These are phyloP conservation scores for Trichophyton equinum DNA, from an alignment of 2,329 filamentous ascomycete genomes.

Conservation along the genomic window DNA sequence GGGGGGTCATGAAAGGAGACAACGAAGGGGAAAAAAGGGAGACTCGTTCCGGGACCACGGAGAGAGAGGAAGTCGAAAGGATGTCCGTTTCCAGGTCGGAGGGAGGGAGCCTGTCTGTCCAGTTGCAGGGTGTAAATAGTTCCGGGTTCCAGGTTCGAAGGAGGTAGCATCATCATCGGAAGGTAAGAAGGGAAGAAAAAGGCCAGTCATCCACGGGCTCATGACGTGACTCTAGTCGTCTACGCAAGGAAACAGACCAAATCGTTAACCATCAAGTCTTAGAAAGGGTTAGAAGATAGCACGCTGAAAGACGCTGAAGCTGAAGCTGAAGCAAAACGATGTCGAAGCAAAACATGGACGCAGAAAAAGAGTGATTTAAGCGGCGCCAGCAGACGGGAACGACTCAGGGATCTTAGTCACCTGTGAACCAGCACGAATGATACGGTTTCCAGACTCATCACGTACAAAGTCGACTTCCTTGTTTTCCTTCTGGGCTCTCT, in stretches of 20 bases:
- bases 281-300: background rate
- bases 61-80: no score
- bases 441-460: conserved; percentile 67
- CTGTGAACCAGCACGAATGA: conserved; percentile 75
- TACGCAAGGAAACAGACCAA: conserved; percentile 1
- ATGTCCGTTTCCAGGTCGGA: no score
- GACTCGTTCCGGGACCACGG: background rate
- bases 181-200: background rate
- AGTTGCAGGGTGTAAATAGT: no score
- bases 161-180: background rate
- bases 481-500: conserved; percentile 59
- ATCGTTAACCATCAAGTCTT: conserved; percentile 2
- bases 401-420: conserved; percentile 72
- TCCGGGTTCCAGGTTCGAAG: background rate
- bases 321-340: no score
- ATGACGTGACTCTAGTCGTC: background rate
- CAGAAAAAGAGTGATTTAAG: conserved; percentile 33
- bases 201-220: background rate
- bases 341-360: background rate
- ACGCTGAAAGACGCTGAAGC: background rate
- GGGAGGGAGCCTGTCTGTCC: no score
- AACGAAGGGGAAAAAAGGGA: background rate
- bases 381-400: conserved; percentile 70
- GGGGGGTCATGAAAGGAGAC: background rate
- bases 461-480: conserved; percentile 70